phyloP scores from a whole-genome alignment of 2,329 filamentous ascomycete species.

The Cladosporium austrohemisphaericum region DNA sequence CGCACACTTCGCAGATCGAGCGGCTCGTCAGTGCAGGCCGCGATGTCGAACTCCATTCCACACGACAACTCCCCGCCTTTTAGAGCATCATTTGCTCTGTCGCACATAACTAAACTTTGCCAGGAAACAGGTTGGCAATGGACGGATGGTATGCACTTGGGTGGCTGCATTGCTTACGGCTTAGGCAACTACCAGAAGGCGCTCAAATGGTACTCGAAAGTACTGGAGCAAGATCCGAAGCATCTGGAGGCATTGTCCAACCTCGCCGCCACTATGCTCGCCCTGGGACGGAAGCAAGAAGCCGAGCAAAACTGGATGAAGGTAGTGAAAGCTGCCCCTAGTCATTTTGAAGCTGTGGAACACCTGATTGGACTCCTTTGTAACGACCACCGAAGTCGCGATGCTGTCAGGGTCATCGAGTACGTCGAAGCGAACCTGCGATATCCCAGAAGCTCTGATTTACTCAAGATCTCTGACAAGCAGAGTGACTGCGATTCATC shows the following conservation, averaged over 20 bases:
- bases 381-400: conserved; percentile 70
- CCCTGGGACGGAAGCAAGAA: conserved; percentile 75
- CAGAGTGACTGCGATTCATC: conserved; percentile 57
- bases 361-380: conserved; percentile 88
- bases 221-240: conserved; percentile 56
- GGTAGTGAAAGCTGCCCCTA: conserved; percentile 78
- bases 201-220: conserved; percentile 68
- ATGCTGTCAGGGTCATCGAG: conserved; percentile 83
- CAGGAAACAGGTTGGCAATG: conserved; percentile 80
- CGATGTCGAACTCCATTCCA: conserved; percentile 21
- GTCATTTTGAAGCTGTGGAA: conserved; percentile 91
- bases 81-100: conserved; percentile 64
- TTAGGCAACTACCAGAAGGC: conserved; percentile 79
- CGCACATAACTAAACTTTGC: conserved; percentile 70
- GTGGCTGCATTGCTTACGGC: conserved; percentile 87
- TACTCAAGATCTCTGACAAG: conserved; percentile 49
- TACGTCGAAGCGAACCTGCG: conserved; percentile 74
- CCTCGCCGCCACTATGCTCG: conserved; percentile 81
- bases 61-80: conserved; percentile 39
- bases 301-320: conserved; percentile 81
- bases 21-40: conserved; percentile 25
- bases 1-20: conserved; percentile 26
- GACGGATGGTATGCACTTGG: conserved; percentile 88
- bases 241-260: conserved; percentile 95
- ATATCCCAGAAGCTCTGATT: conserved; percentile 43